A percentile compares a stretch with the other conserved stretches of the same genome.
These are phyloP conservation scores for Baorangia bicolor DNA, from an alignment of 768 basidiomycete genomes.

Conservation along the genomic window DNA sequence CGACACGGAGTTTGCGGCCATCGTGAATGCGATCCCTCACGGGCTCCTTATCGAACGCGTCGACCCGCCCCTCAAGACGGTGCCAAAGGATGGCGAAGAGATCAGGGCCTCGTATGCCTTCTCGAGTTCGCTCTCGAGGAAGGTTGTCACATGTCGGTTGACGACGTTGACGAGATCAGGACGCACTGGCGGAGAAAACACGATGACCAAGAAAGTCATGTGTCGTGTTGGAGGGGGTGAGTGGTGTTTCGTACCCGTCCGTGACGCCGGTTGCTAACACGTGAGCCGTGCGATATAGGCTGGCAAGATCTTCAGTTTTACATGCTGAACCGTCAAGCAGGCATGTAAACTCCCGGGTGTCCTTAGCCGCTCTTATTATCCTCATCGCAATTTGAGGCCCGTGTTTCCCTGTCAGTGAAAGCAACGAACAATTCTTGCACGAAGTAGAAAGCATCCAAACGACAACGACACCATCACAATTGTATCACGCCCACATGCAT, in stretches of 20 bases:
- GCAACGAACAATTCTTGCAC: slow-evolving; percentile 18
- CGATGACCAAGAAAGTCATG: slow-evolving; percentile 80
- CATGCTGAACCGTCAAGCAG: slow-evolving; percentile 73
- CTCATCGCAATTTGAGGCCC: not conserved
- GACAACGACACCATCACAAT: slow-evolving; percentile 24
- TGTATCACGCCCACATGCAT: slow-evolving; percentile 28
- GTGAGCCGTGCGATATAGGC: slow-evolving; percentile 38
- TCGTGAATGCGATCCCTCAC: slow-evolving; percentile 69
- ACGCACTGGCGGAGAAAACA: slow-evolving; percentile 38
- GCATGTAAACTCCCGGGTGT: slow-evolving; percentile 40
- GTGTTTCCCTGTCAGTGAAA: slow-evolving; percentile 15
- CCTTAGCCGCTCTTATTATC: not conserved
- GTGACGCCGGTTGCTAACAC: slow-evolving; percentile 2
- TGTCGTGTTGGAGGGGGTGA: slow-evolving; percentile 85
- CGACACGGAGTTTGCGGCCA: slow-evolving; percentile 80
- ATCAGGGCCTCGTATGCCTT: slow-evolving; percentile 83
- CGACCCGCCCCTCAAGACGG: slow-evolving; percentile 67
- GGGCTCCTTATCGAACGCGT: slow-evolving; percentile 77
- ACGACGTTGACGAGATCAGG: slow-evolving; percentile 70
- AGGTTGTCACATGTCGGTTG: slow-evolving; percentile 76
- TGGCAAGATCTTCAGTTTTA: slow-evolving; percentile 82
- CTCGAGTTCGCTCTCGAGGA: slow-evolving; percentile 67
- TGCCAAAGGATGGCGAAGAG: slow-evolving; percentile 74
- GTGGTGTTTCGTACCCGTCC: slow-evolving; percentile 26
- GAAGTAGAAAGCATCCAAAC: no score